phyloP scores from a whole-genome alignment of 108 stramenopile species.

The Mayamaea pseudoterrestris region DNA sequence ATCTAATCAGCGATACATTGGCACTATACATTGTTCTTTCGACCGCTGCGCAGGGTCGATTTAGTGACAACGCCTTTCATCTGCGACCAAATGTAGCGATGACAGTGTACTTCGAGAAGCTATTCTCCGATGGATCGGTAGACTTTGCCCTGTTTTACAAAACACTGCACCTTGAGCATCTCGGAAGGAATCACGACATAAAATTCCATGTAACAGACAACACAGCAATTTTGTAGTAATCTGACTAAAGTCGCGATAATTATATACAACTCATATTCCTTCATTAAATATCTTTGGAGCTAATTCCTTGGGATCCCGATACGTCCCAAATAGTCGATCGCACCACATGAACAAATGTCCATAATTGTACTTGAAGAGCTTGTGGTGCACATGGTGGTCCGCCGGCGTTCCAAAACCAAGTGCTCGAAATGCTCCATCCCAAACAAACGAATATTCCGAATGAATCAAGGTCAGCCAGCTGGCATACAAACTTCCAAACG shows the following conservation, averaged over 20 bases:
- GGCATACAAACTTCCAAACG: slow-evolving; percentile 81
- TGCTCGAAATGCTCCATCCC: slow-evolving; percentile 63
- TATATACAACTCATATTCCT: too few species aligned
- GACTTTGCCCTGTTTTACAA: slow-evolving; percentile 6
- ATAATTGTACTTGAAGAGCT: slow-evolving; percentile 88
- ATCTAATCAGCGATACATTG: slow-evolving; percentile 6
- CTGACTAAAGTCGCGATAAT: too few species aligned
- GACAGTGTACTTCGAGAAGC: slow-evolving; percentile 1
- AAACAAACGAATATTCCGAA: slow-evolving; percentile 75
- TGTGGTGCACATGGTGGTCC: slow-evolving; percentile 96
- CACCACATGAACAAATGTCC: slow-evolving; percentile 95
- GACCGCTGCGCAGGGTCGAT: slow-evolving; percentile 28
- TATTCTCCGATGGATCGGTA: slow-evolving; percentile 1
- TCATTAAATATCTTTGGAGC: slow-evolving; percentile 51
- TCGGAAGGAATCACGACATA: too few species aligned
- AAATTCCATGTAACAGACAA: too few species aligned
- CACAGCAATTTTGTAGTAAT: too few species aligned
- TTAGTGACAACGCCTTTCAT: slow-evolving; percentile 28
- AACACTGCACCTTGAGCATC: slow-evolving; percentile 21
- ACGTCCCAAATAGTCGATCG: slow-evolving; percentile 75
- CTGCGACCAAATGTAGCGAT: not conserved
- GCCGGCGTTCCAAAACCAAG: slow-evolving; percentile 81
- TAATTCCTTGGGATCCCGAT: slow-evolving; percentile 50
- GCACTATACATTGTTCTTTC: slow-evolving; percentile 30
- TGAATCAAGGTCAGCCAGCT: slow-evolving; percentile 88